phyloP scores from a whole-genome alignment of 1,284 basidiomycete genomes.

The Peniophora sp. region DNA sequence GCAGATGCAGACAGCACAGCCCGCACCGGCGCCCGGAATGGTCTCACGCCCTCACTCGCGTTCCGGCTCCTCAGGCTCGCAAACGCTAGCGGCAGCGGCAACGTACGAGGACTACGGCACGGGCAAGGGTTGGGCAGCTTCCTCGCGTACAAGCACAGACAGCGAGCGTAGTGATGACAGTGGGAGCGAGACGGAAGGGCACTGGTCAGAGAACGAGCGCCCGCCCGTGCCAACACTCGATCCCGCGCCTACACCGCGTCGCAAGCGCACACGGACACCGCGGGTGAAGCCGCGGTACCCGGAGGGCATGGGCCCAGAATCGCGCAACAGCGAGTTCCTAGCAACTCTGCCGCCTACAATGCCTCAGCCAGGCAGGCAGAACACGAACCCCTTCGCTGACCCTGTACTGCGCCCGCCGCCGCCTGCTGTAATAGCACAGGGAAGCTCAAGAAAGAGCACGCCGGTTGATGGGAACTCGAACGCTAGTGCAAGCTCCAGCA shows the following conservation, averaged over 20 bases:
- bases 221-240: background rate
- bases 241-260: background rate
- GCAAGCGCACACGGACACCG: background rate
- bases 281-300: background rate
- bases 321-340: background rate
- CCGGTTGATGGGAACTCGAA: too few relatives aligned
- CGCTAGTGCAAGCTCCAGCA: too few relatives aligned
- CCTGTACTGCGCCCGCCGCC: conserved; percentile 3
- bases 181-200: background rate
- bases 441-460: too few relatives aligned
- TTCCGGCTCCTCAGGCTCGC: background rate
- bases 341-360: too few relatives aligned
- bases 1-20: background rate
- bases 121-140: background rate
- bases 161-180: background rate
- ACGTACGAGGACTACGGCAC: background rate
- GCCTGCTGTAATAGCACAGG: too few relatives aligned
- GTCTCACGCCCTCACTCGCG: background rate
- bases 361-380: background rate
- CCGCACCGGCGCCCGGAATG: background rate
- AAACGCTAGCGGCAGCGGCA: background rate
- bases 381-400: conserved; percentile 4
- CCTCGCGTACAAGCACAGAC: conserved; percentile 1
- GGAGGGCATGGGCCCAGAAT: background rate
- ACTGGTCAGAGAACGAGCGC: background rate